Evolutionary conservation across 805 yeast genomes (phyloP).

Genomic region (Sungouiella thailandica): DNA sequence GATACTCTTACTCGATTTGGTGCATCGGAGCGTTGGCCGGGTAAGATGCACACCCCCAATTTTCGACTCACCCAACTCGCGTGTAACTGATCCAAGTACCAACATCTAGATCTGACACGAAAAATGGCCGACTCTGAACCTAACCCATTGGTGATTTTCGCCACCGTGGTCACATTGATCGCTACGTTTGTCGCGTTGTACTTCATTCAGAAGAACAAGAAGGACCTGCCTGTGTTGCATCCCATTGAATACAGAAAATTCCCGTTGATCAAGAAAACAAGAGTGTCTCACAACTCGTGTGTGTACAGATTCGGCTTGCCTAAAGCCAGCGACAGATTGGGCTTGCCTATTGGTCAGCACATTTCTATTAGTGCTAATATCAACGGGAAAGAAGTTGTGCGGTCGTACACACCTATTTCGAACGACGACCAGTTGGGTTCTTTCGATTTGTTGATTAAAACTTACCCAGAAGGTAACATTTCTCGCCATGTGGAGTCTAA

Average conservation of each 20-base stretch:
- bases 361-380: slow-evolving; percentile 73
- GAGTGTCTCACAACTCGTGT: slow-evolving; percentile 75
- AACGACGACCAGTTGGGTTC: slow-evolving; percentile 73
- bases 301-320: slow-evolving; percentile 83
- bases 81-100: too few species aligned
- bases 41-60: not conserved
- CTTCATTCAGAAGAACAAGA: slow-evolving; percentile 29
- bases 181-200: slow-evolving; percentile 29
- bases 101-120: too few species aligned
- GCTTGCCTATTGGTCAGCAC: slow-evolving; percentile 94
- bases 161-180: slow-evolving; percentile 36
- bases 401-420: slow-evolving; percentile 90
- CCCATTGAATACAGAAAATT: slow-evolving; percentile 69
- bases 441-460: slow-evolving; percentile 81
- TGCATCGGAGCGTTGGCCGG: not conserved
- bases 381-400: slow-evolving; percentile 71
- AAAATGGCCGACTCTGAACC: slow-evolving; percentile 29
- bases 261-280: slow-evolving; percentile 72
- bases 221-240: slow-evolving; percentile 50
- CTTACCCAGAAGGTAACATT: slow-evolving; percentile 81
- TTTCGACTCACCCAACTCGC: too few species aligned
- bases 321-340: slow-evolving; percentile 64
- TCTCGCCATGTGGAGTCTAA: slow-evolving; percentile 69
- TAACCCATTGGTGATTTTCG: slow-evolving; percentile 36
- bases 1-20: not conserved